Evolutionary conservation across 441 rosid species (phyloP).

Genomic region (Erysimum cheiri): DNA sequence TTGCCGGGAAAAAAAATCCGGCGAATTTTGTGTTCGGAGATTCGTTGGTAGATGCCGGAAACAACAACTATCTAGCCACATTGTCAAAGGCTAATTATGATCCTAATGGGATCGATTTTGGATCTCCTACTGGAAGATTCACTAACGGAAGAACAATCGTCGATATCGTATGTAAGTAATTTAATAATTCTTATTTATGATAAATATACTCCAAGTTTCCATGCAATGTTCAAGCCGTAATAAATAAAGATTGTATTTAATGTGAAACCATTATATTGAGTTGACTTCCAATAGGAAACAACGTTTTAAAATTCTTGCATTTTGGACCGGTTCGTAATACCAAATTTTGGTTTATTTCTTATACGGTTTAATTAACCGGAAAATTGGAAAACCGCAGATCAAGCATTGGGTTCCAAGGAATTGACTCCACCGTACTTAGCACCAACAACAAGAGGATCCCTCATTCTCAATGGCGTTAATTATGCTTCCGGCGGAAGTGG

Average conservation of each 20-base stretch:
- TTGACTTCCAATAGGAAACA: conserved; percentile 36
- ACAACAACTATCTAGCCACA: conserved; percentile 71
- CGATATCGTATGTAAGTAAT: conserved; percentile 58
- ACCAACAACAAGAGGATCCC: conserved; percentile 72
- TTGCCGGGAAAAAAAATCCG: conserved; percentile 34
- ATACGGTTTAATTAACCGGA: neutral
- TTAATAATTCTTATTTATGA: neutral
- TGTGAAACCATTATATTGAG: neutral
- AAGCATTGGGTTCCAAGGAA: conserved; percentile 57
- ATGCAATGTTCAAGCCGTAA: conserved; percentile 17
- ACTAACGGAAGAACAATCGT: conserved; percentile 80
- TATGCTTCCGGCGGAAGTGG: conserved; percentile 97
- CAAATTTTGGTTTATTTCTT: neutral
- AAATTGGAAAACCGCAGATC: conserved; percentile 51
- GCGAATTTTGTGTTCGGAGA: conserved; percentile 80
- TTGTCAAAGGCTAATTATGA: conserved; percentile 67
- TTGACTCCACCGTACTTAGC: conserved; percentile 75
- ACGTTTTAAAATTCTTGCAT: conserved; percentile 1
- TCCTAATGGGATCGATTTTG: conserved; percentile 82
- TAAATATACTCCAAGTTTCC: conserved; percentile 1
- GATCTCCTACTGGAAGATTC: conserved; percentile 68
- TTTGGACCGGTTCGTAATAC: conserved; percentile 26
- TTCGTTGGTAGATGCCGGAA: conserved; percentile 76
- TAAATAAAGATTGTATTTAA: conserved; percentile 22
- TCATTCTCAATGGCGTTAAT: conserved; percentile 68